Conservation (phyloP, 495 filamentous ascomycete species). For the Pseudotulostoma volvatum region DNA sequence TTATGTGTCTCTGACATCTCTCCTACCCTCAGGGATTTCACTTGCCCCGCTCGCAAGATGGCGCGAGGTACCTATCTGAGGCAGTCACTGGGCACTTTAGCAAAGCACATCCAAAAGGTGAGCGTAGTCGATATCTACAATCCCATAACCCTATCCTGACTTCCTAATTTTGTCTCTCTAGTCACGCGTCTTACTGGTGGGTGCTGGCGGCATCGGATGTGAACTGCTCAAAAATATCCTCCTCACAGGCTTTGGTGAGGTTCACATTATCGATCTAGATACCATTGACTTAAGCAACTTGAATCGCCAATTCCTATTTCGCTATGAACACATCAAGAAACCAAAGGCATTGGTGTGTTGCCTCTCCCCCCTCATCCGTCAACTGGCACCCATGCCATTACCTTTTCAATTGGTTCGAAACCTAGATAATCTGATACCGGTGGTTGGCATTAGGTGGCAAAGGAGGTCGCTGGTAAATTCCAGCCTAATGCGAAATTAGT, state of each 20-base stretch:
- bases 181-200: conserved; percentile 85
- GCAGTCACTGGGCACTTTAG: conserved; percentile 48
- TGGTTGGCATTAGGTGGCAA: conserved; percentile 53
- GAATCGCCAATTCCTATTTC: conserved; percentile 95
- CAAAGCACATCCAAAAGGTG: conserved; percentile 51
- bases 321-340: conserved; percentile 95
- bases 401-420: background rate
- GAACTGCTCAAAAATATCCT: conserved; percentile 96
- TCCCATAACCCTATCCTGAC: background rate
- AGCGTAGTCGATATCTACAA: conserved; percentile 3
- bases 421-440: conserved; percentile 9
- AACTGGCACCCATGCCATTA: no score
- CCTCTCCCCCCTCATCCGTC: background rate
- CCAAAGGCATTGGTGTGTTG: conserved; percentile 74
- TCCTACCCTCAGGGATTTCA: no score
- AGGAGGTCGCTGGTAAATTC: conserved; percentile 80
- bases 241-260: conserved; percentile 81
- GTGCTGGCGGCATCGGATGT: conserved; percentile 93
- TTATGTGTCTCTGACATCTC: no score
- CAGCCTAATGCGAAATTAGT: conserved; percentile 79
- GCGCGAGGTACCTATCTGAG: conserved; percentile 38
- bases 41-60: no score
- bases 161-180: conserved; percentile 16
- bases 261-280: conserved; percentile 93
- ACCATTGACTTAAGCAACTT: conserved; percentile 97